Conservation (phyloP, 352 stramenopile genomes). For the Aphanomyces stellatus region DNA sequence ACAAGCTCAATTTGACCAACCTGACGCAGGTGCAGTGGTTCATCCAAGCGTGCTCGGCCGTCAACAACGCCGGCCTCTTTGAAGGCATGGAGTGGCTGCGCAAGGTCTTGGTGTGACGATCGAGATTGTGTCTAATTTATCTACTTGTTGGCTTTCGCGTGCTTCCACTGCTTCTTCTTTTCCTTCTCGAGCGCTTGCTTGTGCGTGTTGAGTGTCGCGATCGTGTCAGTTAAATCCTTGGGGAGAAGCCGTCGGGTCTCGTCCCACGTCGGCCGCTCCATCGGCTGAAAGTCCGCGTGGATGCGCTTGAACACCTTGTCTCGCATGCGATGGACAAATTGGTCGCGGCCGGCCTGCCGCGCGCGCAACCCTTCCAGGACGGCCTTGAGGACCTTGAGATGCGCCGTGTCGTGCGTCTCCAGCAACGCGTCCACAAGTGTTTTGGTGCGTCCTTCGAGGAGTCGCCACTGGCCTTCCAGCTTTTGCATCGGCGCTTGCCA, state of each 20-base stretch:
- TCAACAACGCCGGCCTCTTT: conserved; percentile 32
- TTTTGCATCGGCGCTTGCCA: conserved; percentile 25
- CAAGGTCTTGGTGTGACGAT: not conserved
- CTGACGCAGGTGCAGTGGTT: conserved; percentile 24
- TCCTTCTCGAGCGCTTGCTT: not conserved
- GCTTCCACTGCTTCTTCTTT: conserved; percentile 11
- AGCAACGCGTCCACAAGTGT: conserved; percentile 22
- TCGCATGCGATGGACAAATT: conserved; percentile 24
- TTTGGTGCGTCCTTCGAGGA: conserved; percentile 21
- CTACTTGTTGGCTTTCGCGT: not conserved
- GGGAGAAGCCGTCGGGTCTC: not conserved
- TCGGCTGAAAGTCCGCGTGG: conserved; percentile 21
- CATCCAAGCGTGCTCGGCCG: conserved; percentile 27
- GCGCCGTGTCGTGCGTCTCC: conserved; percentile 15
- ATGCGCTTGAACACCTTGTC: conserved; percentile 27
- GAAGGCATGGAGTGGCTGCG: conserved; percentile 38
- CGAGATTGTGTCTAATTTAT: not conserved
- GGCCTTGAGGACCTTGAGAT: conserved; percentile 25
- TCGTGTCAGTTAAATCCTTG: not conserved
- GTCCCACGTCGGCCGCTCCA: conserved; percentile 22
- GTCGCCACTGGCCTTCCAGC: conserved; percentile 22
- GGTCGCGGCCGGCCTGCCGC: conserved; percentile 21
- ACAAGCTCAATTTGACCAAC: conserved; percentile 21
- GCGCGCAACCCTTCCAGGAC: conserved; percentile 21
- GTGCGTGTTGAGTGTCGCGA: not conserved